These are phyloP conservation scores for Thelephora terrestris DNA, from an alignment of 1,284 basidiomycete species.

Conservation along the genomic window DNA sequence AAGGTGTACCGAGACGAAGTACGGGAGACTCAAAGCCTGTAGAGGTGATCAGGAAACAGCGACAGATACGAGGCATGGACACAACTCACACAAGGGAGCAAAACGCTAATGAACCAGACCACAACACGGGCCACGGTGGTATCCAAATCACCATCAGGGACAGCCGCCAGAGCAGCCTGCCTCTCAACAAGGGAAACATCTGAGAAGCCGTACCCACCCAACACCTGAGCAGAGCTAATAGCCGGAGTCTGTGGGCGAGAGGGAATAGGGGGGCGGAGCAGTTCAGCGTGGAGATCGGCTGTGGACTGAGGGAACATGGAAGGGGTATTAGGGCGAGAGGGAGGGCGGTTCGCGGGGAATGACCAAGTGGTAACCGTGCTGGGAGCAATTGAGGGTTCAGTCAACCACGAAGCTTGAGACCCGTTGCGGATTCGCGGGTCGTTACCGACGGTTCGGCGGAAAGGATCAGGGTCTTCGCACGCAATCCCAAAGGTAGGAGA, in stretches of 20 bases:
- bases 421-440: slow-evolving; percentile 39
- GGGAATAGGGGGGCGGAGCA: slow-evolving; percentile 26
- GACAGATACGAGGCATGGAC: neutral
- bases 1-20: slow-evolving; percentile 37
- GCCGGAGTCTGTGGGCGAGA: slow-evolving; percentile 41
- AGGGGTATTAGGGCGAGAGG: slow-evolving; percentile 20
- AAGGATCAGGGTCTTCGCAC: slow-evolving; percentile 47
- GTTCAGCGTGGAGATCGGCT: slow-evolving; percentile 31
- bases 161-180: slow-evolving; percentile 33
- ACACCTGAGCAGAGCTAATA: slow-evolving; percentile 46
- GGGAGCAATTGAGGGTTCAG: slow-evolving; percentile 48
- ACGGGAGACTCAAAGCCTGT: slow-evolving; percentile 49
- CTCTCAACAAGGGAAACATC: slow-evolving; percentile 38
- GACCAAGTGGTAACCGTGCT: slow-evolving; percentile 55
- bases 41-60: slow-evolving; percentile 6
- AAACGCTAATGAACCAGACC: slow-evolving; percentile 54
- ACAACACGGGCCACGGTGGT: slow-evolving; percentile 42
- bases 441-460: slow-evolving; percentile 37
- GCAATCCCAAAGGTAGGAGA: slow-evolving; percentile 29
- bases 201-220: slow-evolving; percentile 53
- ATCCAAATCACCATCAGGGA: slow-evolving; percentile 34
- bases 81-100: slow-evolving; percentile 51
- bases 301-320: slow-evolving; percentile 18
- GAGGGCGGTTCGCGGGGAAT: slow-evolving; percentile 34
- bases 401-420: slow-evolving; percentile 63